Conservation (phyloP, 768 basidiomycete species). For the Obba rivulosa region DNA sequence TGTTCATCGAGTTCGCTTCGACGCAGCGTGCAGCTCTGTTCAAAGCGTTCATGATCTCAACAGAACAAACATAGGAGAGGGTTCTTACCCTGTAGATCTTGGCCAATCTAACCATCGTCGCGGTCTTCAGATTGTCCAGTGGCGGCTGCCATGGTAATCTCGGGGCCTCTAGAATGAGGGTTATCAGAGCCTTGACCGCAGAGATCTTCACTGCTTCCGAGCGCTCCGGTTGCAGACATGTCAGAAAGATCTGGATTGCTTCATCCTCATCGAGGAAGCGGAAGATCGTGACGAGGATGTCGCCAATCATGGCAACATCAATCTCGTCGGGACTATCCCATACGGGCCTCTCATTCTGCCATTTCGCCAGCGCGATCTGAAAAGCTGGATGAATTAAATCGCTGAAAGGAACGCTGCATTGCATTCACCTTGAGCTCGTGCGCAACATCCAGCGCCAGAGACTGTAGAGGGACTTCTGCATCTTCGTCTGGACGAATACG, state of each 20-base stretch:
- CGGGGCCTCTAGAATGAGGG: slow-evolving; percentile 28
- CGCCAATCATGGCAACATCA: slow-evolving; percentile 72
- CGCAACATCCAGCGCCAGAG: slow-evolving; percentile 66
- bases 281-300: slow-evolving; percentile 68
- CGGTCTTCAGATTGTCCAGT: slow-evolving; percentile 40
- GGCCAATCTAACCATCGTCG: slow-evolving; percentile 44
- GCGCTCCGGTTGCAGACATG: slow-evolving; percentile 69
- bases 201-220: slow-evolving; percentile 79
- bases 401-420: background rate
- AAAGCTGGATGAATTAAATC: slow-evolving; percentile 15
- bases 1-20: slow-evolving; percentile 58
- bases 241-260: slow-evolving; percentile 50
- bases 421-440: slow-evolving; percentile 68
- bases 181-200: slow-evolving; percentile 69
- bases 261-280: slow-evolving; percentile 65
- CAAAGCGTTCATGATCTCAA: background rate
- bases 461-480: slow-evolving; percentile 57
- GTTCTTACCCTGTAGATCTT: slow-evolving; percentile 50
- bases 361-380: slow-evolving; percentile 26
- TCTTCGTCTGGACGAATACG: slow-evolving; percentile 25
- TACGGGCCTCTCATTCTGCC: slow-evolving; percentile 43
- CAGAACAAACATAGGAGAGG: background rate
- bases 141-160: slow-evolving; percentile 34
- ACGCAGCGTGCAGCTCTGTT: slow-evolving; percentile 30
- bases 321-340: slow-evolving; percentile 68